These are phyloP conservation scores for Arthrobotrys musiformis DNA, from an alignment of 2,329 filamentous ascomycete species.

Conservation along the genomic window DNA sequence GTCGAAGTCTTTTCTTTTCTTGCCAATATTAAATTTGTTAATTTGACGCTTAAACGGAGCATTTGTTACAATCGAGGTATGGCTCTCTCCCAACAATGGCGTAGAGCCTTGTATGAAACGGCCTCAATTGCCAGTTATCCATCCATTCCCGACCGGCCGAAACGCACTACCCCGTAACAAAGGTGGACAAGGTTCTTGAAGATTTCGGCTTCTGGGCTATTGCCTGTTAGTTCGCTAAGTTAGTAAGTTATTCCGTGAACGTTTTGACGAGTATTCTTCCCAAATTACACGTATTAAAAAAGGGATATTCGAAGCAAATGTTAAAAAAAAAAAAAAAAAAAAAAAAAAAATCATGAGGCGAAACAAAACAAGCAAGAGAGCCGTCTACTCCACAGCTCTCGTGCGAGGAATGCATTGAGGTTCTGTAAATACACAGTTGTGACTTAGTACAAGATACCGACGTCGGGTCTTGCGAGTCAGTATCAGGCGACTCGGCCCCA, in stretches of 20 bases:
- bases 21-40: conserved; percentile 33
- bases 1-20: conserved; percentile 7
- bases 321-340: not conserved
- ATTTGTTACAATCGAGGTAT: conserved; percentile 37
- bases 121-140: not conserved
- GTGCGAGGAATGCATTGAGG: not conserved
- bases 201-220: not conserved
- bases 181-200: conserved; percentile 1
- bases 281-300: conserved; percentile 10
- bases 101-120: conserved; percentile 8
- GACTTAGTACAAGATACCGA: not conserved
- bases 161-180: conserved; percentile 16
- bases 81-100: not conserved
- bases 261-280: conserved; percentile 38
- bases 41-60: conserved; percentile 50
- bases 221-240: not conserved
- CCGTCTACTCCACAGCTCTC: not conserved
- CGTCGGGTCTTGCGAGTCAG: conserved; percentile 24
- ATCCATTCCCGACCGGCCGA: conserved; percentile 25
- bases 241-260: conserved; percentile 5
- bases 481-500: conserved; percentile 6
- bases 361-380: not conserved
- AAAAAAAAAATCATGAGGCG: not conserved
- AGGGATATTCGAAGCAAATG: conserved; percentile 11
- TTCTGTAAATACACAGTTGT: too few species aligned